These are phyloP conservation scores for Wickerhamomyces subpelliculosus DNA, from an alignment of 805 yeast genomes.

Conservation along the genomic window DNA sequence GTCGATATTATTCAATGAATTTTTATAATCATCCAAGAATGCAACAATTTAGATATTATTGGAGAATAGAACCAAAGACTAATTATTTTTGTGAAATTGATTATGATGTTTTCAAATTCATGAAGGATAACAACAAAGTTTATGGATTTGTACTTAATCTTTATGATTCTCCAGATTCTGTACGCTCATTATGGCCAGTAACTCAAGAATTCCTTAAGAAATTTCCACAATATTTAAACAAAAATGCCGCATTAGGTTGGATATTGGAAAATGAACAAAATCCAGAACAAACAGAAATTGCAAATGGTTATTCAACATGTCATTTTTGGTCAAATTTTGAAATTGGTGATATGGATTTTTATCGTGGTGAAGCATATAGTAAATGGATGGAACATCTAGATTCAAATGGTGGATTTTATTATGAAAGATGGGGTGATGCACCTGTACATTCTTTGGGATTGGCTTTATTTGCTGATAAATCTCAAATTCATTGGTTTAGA, in stretches of 20 bases:
- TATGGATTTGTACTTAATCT: conserved; percentile 70
- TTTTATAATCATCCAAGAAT: conserved; percentile 61
- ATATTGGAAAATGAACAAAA: conserved; percentile 49
- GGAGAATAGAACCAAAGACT: conserved; percentile 79
- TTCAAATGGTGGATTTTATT: conserved; percentile 70
- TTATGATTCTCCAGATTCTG: conserved; percentile 63
- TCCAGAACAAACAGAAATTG: conserved; percentile 36
- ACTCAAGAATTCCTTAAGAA: conserved; percentile 51
- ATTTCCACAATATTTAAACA: conserved; percentile 52
- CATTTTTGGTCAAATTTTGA: conserved; percentile 93
- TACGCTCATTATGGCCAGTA: conserved; percentile 60
- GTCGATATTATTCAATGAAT: conserved; percentile 64
- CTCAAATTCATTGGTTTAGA: conserved; percentile 76
- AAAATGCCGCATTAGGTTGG: conserved; percentile 58
- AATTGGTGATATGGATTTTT: conserved; percentile 78
- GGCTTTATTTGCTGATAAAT: conserved; percentile 61
- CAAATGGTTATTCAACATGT: conserved; percentile 51
- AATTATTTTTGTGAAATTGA: conserved; percentile 60
- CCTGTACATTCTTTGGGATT: conserved; percentile 81
- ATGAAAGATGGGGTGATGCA: conserved; percentile 93
- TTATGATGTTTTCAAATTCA: conserved; percentile 71
- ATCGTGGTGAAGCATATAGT: conserved; percentile 58
- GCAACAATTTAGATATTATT: conserved; percentile 58
- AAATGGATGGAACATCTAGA: conserved; percentile 62
- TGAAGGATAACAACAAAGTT: conserved; percentile 57